Percentiles rank a stretch among this genome's conserved stretches.
These are phyloP conservation scores for Mycena crocata DNA, from an alignment of 768 basidiomycete genomes.

Conservation along the genomic window DNA sequence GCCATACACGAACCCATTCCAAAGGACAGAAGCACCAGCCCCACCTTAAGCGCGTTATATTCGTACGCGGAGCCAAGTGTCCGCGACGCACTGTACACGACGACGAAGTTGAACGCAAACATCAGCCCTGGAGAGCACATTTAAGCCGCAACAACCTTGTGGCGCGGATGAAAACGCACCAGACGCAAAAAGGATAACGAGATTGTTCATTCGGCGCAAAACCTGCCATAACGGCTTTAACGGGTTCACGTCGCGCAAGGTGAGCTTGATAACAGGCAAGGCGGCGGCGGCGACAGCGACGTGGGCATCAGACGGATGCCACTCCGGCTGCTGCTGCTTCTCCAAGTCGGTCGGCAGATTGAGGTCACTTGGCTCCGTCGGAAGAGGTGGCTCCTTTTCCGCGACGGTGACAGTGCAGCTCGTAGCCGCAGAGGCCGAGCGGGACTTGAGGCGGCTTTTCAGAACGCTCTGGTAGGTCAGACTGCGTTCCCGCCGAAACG, in stretches of 20 bases:
- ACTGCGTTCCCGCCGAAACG: conserved; percentile 86
- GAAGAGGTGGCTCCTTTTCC: conserved; percentile 14
- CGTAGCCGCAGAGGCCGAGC: conserved; percentile 1
- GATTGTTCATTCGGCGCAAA: conserved; percentile 72
- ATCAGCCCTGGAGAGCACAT: conserved; percentile 60
- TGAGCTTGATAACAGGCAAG: conserved; percentile 56
- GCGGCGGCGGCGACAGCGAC: conserved; percentile 32
- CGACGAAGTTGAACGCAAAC: conserved; percentile 77
- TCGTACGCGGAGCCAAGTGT: conserved; percentile 73
- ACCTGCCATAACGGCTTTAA: conserved; percentile 70
- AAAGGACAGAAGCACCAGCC: conserved; percentile 80
- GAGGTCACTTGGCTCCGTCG: neutral
- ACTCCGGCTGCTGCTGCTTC: conserved; percentile 38
- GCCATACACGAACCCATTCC: conserved; percentile 64
- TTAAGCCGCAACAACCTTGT: neutral
- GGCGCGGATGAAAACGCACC: conserved; percentile 50
- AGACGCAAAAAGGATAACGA: conserved; percentile 72
- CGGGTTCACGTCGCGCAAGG: conserved; percentile 81
- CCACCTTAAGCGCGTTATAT: conserved; percentile 77
- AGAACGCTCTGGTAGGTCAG: conserved; percentile 80
- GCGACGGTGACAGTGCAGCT: conserved; percentile 19
- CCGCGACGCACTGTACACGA: conserved; percentile 80
- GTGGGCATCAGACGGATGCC: neutral
- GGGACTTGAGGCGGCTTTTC: conserved; percentile 51
- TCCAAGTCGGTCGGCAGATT: conserved; percentile 34